phyloP scores from a whole-genome alignment of 1,139 yeast species.

The Yamadazyma mexicana region DNA sequence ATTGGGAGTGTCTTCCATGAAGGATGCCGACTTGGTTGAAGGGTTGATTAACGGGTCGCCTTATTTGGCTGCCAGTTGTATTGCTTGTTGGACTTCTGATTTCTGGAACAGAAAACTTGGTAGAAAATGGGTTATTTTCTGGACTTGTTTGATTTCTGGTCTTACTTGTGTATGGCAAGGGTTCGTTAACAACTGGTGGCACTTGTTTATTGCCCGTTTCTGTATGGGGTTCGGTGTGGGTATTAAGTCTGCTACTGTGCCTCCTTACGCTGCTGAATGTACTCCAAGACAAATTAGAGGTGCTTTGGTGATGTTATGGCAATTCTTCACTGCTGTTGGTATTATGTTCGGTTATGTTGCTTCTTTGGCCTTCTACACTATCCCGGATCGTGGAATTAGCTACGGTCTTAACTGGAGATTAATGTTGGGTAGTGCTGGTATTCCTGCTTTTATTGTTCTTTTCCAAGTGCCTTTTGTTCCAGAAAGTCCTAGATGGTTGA shows the following conservation, averaged over 20 bases:
- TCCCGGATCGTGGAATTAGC: constrained; percentile 38
- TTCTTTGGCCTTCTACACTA: constrained; percentile 55
- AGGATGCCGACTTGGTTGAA: constrained; percentile 63
- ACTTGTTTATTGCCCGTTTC: constrained; percentile 71
- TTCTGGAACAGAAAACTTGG: constrained; percentile 64
- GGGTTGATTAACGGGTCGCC: constrained; percentile 85
- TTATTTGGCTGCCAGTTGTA: constrained; percentile 68
- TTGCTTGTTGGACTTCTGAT: constrained; percentile 77
- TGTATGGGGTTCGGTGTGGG: constrained; percentile 79
- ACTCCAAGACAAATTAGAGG: constrained; percentile 78
- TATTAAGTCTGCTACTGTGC: constrained; percentile 79
- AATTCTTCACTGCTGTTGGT: constrained; percentile 84
- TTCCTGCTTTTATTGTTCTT: constrained; percentile 69
- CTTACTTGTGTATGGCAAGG: constrained; percentile 78
- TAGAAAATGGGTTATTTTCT: constrained; percentile 72
- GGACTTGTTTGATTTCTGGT: constrained; percentile 66
- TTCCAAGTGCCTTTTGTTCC: constrained; percentile 71
- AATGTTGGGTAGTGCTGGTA: constrained; percentile 76
- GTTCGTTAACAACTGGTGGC: constrained; percentile 71
- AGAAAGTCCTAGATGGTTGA: constrained; percentile 80
- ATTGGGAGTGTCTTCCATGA: constrained; percentile 50
- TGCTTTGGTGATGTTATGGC: constrained; percentile 86
- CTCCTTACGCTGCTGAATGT: constrained; percentile 81
- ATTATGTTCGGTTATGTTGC: constrained; percentile 80
- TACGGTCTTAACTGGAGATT: constrained; percentile 71